phyloP scores from a whole-genome alignment of 1,139 yeast species.

The Scheffersomyces quercinus region DNA sequence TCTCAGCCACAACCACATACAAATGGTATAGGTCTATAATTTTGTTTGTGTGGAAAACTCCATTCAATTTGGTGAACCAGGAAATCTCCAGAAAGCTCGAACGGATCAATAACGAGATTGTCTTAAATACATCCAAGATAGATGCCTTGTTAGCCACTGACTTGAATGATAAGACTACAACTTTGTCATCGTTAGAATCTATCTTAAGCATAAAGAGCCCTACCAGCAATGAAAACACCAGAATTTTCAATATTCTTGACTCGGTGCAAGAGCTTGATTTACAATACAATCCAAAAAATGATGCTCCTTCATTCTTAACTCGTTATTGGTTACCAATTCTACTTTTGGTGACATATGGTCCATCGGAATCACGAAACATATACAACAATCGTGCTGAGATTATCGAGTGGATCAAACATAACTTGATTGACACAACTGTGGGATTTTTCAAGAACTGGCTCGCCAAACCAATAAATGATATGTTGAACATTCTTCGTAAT shows the following conservation, averaged over 20 bases:
- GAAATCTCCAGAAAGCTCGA: conserved; percentile 24
- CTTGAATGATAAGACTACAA: conserved; percentile 8
- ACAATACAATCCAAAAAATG: conserved; percentile 15
- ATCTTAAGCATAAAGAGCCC: conserved; percentile 8
- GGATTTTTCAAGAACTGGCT: conserved; percentile 86
- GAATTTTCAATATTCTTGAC: conserved; percentile 10
- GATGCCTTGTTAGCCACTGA: conserved; percentile 23
- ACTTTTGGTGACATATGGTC: conserved; percentile 48
- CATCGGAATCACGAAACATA: conserved; percentile 41
- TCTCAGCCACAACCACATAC: conserved; percentile 3
- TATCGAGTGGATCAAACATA: conserved; percentile 54
- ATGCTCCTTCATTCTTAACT: conserved; percentile 48
- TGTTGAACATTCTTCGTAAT: conserved; percentile 77
- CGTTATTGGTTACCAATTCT: conserved; percentile 70
- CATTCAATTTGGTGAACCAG: conserved; percentile 18
- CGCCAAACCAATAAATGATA: conserved; percentile 70
- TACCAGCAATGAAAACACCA: conserved; percentile 8
- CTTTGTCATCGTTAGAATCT: conserved; percentile 9
- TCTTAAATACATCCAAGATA: conserved; percentile 19
- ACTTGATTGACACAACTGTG: conserved; percentile 59
- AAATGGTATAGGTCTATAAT: conserved; percentile 7
- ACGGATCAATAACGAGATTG: conserved; percentile 20
- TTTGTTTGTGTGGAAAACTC: conserved; percentile 16
- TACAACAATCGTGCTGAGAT: conserved; percentile 56
- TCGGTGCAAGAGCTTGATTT: conserved; percentile 10